phyloP scores from a whole-genome alignment of 331 rosid genomes.

The Pyrus hybrid region DNA sequence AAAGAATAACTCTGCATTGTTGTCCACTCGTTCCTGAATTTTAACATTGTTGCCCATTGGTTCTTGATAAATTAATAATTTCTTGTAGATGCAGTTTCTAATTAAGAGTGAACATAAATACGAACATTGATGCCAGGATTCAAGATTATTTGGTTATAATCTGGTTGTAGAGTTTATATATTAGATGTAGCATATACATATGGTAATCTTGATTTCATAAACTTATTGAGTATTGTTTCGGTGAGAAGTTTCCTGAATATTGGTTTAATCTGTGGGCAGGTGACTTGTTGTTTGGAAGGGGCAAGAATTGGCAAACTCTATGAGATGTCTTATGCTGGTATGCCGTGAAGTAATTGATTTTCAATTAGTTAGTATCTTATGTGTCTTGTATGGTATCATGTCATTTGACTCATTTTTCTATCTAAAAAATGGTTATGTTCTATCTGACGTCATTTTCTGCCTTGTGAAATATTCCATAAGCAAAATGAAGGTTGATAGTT shows the following conservation, averaged over 20 bases:
- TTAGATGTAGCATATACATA: background rate
- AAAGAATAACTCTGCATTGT: background rate
- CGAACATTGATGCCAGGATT: background rate
- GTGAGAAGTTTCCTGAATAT: slow-evolving; percentile 10
- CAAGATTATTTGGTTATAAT: background rate
- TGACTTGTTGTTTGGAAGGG: slow-evolving; percentile 88
- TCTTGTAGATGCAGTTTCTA: background rate
- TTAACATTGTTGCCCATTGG: background rate
- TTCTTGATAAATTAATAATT: background rate
- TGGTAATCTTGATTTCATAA: background rate
- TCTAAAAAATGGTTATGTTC: background rate
- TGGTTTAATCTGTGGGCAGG: slow-evolving; percentile 34
- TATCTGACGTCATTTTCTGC: background rate
- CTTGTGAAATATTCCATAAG: background rate
- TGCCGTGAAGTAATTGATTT: slow-evolving; percentile 3
- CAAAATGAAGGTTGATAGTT: background rate
- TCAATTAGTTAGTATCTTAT: background rate
- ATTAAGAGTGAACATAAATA: background rate
- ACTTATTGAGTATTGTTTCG: background rate
- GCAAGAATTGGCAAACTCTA: slow-evolving; percentile 86
- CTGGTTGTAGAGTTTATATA: background rate
- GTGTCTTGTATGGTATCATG: background rate
- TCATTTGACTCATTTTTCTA: background rate
- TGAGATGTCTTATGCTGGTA: slow-evolving; percentile 92
- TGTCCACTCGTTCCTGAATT: too few species aligned